Evolutionary conservation across 108 stramenopile species (phyloP).

Genomic region (Cyclotella kingstonii): DNA sequence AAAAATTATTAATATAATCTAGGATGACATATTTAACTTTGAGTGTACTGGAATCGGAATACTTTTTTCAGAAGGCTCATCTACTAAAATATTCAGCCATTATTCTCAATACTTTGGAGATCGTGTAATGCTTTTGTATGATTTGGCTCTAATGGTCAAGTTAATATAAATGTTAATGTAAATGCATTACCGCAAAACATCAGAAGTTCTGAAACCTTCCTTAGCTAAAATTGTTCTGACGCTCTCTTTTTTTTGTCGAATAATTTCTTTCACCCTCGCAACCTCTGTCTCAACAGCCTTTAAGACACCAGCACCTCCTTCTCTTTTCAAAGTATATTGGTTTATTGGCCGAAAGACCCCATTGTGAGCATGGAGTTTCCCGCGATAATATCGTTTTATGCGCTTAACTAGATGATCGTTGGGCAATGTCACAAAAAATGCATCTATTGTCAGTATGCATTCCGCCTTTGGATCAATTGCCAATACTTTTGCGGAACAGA

Average conservation of each 20-base stretch:
- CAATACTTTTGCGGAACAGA: not conserved
- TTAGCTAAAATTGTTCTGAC: too few relatives aligned
- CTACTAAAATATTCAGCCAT: too few relatives aligned
- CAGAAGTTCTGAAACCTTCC: too few relatives aligned
- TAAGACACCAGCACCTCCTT: not conserved
- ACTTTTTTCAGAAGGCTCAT: too few relatives aligned
- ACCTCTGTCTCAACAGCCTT: not conserved
- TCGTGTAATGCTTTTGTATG: too few relatives aligned
- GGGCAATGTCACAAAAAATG: not conserved
- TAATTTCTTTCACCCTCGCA: not conserved
- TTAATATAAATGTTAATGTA: too few relatives aligned
- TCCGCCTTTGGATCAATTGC: constrained; percentile 3
- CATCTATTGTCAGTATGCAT: constrained; percentile 1
- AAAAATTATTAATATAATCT: not conserved
- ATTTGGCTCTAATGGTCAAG: too few relatives aligned
- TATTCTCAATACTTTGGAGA: too few relatives aligned
- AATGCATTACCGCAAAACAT: too few relatives aligned
- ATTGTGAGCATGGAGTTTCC: not conserved
- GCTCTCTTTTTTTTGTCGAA: not conserved
- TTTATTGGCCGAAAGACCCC: not conserved
- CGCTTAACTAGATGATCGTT: not conserved
- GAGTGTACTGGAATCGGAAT: too few relatives aligned
- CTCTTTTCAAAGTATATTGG: not conserved
- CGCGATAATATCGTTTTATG: not conserved
- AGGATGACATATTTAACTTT: too few relatives aligned